Evolutionary conservation across 371 early-diverging fungal species (phyloP), one percentile per base, ranked within the genome.

Genomic region (Choanephora cucurbitarum): DNA sequence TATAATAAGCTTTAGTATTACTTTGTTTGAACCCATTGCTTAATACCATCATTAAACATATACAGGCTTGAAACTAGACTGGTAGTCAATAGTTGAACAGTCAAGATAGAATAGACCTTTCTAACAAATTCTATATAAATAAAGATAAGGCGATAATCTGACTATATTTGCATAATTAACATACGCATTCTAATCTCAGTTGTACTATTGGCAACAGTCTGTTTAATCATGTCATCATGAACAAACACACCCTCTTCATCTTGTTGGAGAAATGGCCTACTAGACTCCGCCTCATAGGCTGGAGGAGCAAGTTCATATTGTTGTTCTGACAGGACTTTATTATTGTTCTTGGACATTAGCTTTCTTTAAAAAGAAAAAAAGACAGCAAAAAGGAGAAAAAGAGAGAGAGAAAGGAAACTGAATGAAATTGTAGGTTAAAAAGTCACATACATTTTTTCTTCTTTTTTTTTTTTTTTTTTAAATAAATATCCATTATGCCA

Each of bases 81-180:
- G 5, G 91, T 89, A 17, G 73, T 64, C 4, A 83, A 62, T 5
- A 92, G 53, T 64, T 90, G 90, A 5, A 64, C 67, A 1, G 83
- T 73, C 21, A 92, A 74, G 32, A 92, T 89, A 17, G 83, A 77
- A 62, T 90, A 91, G 1, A 92, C 91, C 70, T 92, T 92, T 62
- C 89, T 74, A 28, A 91, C 73, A 66, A 92, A 92, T 44, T 81
- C 86, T 74, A 64, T 57, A 37, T 19, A 31, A 7, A 18, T 15
- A 7, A 15, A n/a, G n/a, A 22, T 39, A 49, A 8, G 19, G 17
- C 15, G 22, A n/a, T 10, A 39, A 17, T 3, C 47, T 41, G 13
- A 32, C 7, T 28, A 7, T 28, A 28, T n/a, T n/a, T 28, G 50
- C n/a, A 17, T 11, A 22, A 37, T 19, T 14, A 6, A 62, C 67